These are phyloP conservation scores for Candida insectorum DNA, from an alignment of 805 yeast species.

Conservation along the genomic window DNA sequence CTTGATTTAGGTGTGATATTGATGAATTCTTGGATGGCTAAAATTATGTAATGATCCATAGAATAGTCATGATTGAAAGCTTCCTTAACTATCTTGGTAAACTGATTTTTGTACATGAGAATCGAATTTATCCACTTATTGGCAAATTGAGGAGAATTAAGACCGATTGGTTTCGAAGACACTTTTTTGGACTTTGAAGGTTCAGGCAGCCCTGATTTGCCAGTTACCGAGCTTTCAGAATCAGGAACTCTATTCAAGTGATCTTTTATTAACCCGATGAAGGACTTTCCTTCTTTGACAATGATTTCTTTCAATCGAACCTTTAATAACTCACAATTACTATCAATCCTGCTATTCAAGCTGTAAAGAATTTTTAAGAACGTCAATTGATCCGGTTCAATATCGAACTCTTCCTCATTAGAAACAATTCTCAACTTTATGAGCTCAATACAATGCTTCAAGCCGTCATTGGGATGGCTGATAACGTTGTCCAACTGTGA, in stretches of 20 bases:
- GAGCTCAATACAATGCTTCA: slow-evolving; percentile 53
- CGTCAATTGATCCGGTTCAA: slow-evolving; percentile 20
- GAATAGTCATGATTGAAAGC: slow-evolving; percentile 49
- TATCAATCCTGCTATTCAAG: slow-evolving; percentile 52
- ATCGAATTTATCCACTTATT: slow-evolving; percentile 65
- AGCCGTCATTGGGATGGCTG: slow-evolving; percentile 48
- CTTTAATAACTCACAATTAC: slow-evolving; percentile 47
- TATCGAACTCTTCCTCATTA: background rate
- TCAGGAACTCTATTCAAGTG: slow-evolving; percentile 1
- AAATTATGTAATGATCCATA: slow-evolving; percentile 53
- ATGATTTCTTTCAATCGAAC: slow-evolving; percentile 46
- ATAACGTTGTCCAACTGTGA: slow-evolving; percentile 56
- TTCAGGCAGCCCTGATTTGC: no score
- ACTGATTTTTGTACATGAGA: slow-evolving; percentile 48
- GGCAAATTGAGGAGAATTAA: slow-evolving; percentile 50
- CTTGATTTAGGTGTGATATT: slow-evolving; percentile 36
- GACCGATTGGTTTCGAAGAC: slow-evolving; percentile 8
- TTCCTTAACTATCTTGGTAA: slow-evolving; percentile 43
- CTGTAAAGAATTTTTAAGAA: slow-evolving; percentile 48
- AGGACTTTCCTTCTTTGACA: slow-evolving; percentile 37
- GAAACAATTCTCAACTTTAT: slow-evolving; percentile 15
- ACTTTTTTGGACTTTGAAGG: slow-evolving; percentile 1
- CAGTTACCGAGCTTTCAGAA: slow-evolving; percentile 4
- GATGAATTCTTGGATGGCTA: slow-evolving; percentile 59
- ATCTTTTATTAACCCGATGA: slow-evolving; percentile 22